These are phyloP conservation scores for Monascus purpureus DNA, from an alignment of 495 filamentous ascomycete genomes.

Conservation along the genomic window DNA sequence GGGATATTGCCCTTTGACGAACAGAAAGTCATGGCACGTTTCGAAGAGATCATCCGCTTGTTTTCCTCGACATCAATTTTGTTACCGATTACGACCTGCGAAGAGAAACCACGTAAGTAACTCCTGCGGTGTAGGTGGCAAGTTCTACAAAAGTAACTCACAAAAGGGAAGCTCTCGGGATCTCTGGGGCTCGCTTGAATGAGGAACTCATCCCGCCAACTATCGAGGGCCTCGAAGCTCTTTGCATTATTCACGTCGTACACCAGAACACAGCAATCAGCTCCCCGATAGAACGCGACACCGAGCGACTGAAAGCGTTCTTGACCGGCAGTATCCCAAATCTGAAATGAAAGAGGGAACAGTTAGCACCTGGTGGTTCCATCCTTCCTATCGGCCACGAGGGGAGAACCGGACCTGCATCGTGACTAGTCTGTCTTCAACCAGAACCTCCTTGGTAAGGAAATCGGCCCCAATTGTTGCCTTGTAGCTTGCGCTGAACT, in stretches of 20 bases:
- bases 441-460: constrained; percentile 92
- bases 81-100: constrained; percentile 83
- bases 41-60: constrained; percentile 90
- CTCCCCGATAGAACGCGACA: constrained; percentile 95
- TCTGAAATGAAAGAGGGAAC: constrained; percentile 37
- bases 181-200: constrained; percentile 95
- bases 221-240: constrained; percentile 96
- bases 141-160: constrained; percentile 38
- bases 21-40: constrained; percentile 93
- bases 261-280: constrained; percentile 96
- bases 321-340: constrained; percentile 98
- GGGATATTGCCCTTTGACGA: constrained; percentile 94
- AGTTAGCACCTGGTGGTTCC: not conserved
- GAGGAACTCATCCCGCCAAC: constrained; percentile 96
- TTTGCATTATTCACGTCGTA: constrained; percentile 99
- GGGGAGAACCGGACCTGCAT: constrained; percentile 67
- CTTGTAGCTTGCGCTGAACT: constrained; percentile 99
- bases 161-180: constrained; percentile 95
- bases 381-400: not conserved
- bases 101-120: not conserved
- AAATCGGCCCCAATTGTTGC: constrained; percentile 98
- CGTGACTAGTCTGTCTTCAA: constrained; percentile 92
- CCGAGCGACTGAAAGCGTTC: constrained; percentile 96
- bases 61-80: constrained; percentile 98
- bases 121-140: too few species aligned